Base-by-base conservation (phyloP, 2,329 filamentous ascomycete genomes). In the Leptographium wingfieldii region DNA sequence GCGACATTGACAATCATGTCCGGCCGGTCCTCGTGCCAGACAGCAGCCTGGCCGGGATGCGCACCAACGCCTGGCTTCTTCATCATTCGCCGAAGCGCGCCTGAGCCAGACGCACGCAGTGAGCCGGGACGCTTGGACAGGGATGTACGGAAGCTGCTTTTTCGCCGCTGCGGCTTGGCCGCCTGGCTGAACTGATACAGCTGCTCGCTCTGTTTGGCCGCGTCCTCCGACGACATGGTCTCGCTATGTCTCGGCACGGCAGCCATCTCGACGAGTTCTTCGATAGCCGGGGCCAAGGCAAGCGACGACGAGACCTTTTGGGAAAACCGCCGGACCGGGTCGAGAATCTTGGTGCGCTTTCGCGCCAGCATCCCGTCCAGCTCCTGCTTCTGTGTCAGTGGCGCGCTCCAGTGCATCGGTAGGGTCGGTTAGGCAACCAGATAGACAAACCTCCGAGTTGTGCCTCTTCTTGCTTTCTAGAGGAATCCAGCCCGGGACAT, bases 1-100 rank as follows among this genome's bases (percentile, higher is more conserved):
- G 61, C 63, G 12, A 66, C 59, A 48, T 65, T 65, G 59, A 65
- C 60, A 57, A 63, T 60, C 61, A 65, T 62, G 27, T 65, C 64
- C 3, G 64, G 60, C 19, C 62, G 53, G 3, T 61, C 63, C 1
- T 61, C 62, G 0, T 56, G 40, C 63, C 63, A 62, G 29, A 10
- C 10, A 14, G 38, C 55, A 14, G 53, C 29, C 1, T 56, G 33
- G 31, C 56, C 49, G 4, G 58, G 9, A 22, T 46, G 48, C 2
- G 29, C n/a, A 5, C 56, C 7, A 38, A 56, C 14, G 22, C 33
- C n/a, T 10, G 12, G 3, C 48, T 57, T 57, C 22, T 57, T 35
- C 60, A 65, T 58, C 53, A 64, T 62, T 22, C 63, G 63, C 12
- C 62, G 62, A 3, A 62, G 31, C 7, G 60, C 57, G 11, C 9